Base-by-base conservation (phyloP, 2,329 filamentous ascomycete species). In the Fusarium sp. region DNA sequence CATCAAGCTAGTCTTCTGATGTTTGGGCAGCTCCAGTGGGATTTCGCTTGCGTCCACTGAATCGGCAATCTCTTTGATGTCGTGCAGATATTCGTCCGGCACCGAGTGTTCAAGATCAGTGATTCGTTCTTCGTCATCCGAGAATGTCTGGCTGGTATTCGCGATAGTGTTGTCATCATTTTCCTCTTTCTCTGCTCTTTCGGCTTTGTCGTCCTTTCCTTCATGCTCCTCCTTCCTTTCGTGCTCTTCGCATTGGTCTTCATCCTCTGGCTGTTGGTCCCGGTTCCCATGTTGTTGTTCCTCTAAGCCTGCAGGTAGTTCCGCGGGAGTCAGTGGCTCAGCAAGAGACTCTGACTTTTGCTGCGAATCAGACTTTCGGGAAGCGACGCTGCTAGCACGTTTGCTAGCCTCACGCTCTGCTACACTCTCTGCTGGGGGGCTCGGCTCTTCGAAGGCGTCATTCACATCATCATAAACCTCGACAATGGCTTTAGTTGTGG, bases 401-500 rank as follows among this genome's bases (percentile, higher is more conserved):
- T 79, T 60, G n/a, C 78, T 76, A 33, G 71, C 63, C 23, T 80
- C 78, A 5, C 70, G 75, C 25, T 78, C 75, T 11, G 54, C 62
- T 20, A 57, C 44, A 27, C 65, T 88, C 54, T 93, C 91, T 43
- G 44, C 25, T n/a, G 65, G 60, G 0, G 68, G 71, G 20, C 88
- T 88, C 49, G 88, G 87, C 75, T 97, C 94, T 71, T 94, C 91
- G 13, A 97, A 94, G 20, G 96, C 96, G 78, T 97, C 94, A 58
- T 94, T 90, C 6, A 97, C 93, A 77, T 97, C 93, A 70, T 92
- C 92, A 76, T 98, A 99, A 10, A 99, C 94, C 78, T 98, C 93
- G 17, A 99, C 94, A 62, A 96, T 95, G 8, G 96, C 94, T 73
- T 94, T 96, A n/a, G 95, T 96, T 19, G 93, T 94, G 40, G 94